Evolutionary conservation across 371 early-diverging fungal species (phyloP), one percentile per base, ranked within the genome.

Genomic region (Saksenaea vasiformis): DNA sequence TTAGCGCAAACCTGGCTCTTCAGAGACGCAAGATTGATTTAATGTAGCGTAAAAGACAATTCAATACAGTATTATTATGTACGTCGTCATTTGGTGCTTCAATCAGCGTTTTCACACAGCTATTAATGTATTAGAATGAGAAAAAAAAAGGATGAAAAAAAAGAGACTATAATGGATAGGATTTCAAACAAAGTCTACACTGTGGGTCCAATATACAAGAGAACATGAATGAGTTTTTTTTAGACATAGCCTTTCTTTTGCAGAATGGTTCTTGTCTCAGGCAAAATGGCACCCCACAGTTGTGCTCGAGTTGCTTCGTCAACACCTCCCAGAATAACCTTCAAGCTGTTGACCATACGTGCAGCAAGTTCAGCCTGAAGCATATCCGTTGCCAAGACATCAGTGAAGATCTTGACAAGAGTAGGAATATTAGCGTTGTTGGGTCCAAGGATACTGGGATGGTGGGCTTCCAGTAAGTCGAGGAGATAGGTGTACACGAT

Each of bases 401-500:
- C 85, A 26, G 82, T 85, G 43, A 92, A 80, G 28, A 92, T 83
- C 68, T 76, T 85, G 43, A 87, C 88, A 62, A 93, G 70, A 34
- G 85, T 82, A 56, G 86, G 84, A 60, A 94, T 75, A 61, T 84
- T 84, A 24, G 77, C 66, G 58, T 87, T 85, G 77, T 84, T 84
- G 62, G 78, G 79, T 14, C 87, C 89, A 10, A 92, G 64, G 24
- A 90, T 72, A 10, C 82, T 74, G 28, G 89, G 87, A 67, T 91
- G 85, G 58, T 83, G 74, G 22, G 81, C 79, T 67, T 83, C 82
- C 34, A 95, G 64, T 24, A 96, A 81, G 56, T 90, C 87, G 62
- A 93, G 67, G 5, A 96, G 83, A 66, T 90, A 95, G 59, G 85
- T 81, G 41, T 94, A 95, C 15, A 86, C 85, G 35, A 79, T 67